phyloP scores from a whole-genome alignment of 164 flowering plant species.

The Tetracentron sinense region DNA sequence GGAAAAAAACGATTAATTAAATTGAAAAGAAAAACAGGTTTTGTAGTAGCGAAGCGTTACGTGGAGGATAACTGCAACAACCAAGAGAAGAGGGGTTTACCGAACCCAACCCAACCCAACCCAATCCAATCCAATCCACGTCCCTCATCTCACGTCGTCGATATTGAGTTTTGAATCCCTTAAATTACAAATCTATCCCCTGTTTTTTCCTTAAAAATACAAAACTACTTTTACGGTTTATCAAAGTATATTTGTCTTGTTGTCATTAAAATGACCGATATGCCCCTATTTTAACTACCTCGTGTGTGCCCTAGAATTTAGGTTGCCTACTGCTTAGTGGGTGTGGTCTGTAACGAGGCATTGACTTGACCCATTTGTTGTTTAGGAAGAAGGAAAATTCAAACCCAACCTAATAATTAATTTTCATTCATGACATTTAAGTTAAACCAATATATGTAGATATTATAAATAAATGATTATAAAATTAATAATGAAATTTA shows the following conservation, averaged over 20 bases:
- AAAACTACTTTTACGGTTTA: background rate
- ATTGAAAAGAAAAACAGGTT: too few relatives aligned
- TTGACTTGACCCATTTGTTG: too few relatives aligned
- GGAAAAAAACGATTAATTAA: too few relatives aligned
- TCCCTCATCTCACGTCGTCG: conserved; percentile 6
- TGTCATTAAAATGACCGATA: background rate
- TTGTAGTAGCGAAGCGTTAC: background rate
- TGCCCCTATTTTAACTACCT: background rate
- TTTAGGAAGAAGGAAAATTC: too few relatives aligned
- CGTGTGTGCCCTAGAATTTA: too few relatives aligned
- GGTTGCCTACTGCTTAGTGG: too few relatives aligned
- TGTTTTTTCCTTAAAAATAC: background rate
- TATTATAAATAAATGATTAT: too few relatives aligned
- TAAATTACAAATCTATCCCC: background rate
- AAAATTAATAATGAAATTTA: too few relatives aligned
- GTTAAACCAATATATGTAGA: too few relatives aligned
- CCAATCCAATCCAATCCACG: conserved; percentile 18
- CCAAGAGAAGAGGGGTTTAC: conserved; percentile 12
- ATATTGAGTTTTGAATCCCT: background rate
- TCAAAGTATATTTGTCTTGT: background rate
- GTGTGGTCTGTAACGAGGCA: too few relatives aligned
- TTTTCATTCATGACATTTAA: too few relatives aligned
- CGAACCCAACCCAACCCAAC: conserved; percentile 23
- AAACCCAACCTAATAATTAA: too few relatives aligned
- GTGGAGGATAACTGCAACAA: conserved; percentile 13